A percentile compares a stretch with the other conserved stretches of the same genome.
These are phyloP conservation scores for Ustilago shanxiensis DNA, from an alignment of 1,284 basidiomycete genomes.

Conservation along the genomic window DNA sequence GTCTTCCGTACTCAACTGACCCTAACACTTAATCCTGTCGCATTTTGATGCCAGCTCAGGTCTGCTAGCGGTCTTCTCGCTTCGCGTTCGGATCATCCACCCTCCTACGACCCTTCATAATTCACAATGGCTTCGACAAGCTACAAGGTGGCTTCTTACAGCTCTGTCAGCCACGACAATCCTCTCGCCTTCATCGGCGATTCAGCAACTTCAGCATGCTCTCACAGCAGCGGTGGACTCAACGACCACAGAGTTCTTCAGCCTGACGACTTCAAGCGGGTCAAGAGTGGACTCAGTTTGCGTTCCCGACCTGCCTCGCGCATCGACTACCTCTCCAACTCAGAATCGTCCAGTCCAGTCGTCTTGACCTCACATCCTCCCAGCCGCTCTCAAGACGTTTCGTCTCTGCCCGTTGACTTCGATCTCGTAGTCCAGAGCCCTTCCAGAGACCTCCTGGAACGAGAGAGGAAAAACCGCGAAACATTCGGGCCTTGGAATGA, in stretches of 20 bases:
- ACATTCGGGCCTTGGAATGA: conserved; percentile 24
- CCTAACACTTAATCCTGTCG: too few species aligned
- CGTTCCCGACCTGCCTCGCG: conserved; percentile 24
- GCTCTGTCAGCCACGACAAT: conserved; percentile 9
- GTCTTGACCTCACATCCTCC: neutral
- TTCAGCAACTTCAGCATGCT: conserved; percentile 7
- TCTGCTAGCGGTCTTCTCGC: neutral
- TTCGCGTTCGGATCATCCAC: neutral
- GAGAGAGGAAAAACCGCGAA: conserved; percentile 13
- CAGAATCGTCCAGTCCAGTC: neutral
- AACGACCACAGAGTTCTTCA: conserved; percentile 36
- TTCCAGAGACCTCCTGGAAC: conserved; percentile 9
- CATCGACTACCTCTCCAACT: conserved; percentile 4
- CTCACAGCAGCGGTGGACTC: conserved; percentile 8
- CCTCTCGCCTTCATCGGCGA: conserved; percentile 8
- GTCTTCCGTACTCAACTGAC: too few species aligned
- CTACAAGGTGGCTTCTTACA: neutral
- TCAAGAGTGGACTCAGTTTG: conserved; percentile 23
- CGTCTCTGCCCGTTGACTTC: conserved; percentile 24
- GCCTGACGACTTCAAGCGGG: conserved; percentile 38
- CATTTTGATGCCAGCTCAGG: too few species aligned
- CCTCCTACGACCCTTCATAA: neutral
- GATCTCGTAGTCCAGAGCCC: conserved; percentile 18
- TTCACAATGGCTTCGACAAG: conserved; percentile 14
- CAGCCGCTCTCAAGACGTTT: neutral